Conservation (phyloP, 1,139 yeast species). For the Pichia sp. region DNA sequence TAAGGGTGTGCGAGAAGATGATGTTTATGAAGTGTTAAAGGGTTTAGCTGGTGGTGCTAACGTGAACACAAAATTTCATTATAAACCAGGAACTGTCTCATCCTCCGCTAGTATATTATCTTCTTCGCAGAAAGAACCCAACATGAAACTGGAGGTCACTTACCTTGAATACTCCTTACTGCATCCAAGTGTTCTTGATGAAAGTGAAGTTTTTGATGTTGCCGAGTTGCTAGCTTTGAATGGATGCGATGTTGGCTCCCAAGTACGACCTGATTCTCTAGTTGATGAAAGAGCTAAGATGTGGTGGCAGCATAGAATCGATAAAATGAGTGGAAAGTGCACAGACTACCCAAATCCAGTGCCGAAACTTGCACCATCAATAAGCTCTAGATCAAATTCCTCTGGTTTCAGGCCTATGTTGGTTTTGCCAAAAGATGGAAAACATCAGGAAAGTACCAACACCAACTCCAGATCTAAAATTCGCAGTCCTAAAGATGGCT, state of each 20-base stretch:
- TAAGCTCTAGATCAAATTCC: too few relatives aligned
- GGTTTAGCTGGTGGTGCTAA: constrained; percentile 47
- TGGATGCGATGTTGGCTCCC: constrained; percentile 41
- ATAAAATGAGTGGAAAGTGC: constrained; percentile 23
- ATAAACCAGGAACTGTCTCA: constrained; percentile 1
- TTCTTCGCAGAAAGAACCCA: neutral
- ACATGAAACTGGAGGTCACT: constrained; percentile 31
- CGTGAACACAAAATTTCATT: constrained; percentile 27
- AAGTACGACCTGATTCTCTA: constrained; percentile 4
- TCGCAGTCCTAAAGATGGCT: constrained; percentile 14
- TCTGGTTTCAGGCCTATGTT: too few relatives aligned
- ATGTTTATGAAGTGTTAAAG: constrained; percentile 39
- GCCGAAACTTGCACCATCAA: too few relatives aligned
- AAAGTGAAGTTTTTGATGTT: constrained; percentile 43
- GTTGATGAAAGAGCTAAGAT: constrained; percentile 33
- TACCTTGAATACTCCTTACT: constrained; percentile 57
- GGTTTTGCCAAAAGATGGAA: too few relatives aligned
- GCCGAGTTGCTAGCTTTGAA: constrained; percentile 69
- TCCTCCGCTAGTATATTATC: constrained; percentile 1
- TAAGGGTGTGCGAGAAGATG: constrained; percentile 45
- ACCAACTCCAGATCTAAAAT: constrained; percentile 4
- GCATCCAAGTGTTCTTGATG: constrained; percentile 30
- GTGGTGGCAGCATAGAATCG: constrained; percentile 46
- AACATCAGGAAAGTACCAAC: too few relatives aligned
- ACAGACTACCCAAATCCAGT: too few relatives aligned